phyloP scores from a whole-genome alignment of 2,329 filamentous ascomycete species.

The Tolypocladium pustulatum region DNA sequence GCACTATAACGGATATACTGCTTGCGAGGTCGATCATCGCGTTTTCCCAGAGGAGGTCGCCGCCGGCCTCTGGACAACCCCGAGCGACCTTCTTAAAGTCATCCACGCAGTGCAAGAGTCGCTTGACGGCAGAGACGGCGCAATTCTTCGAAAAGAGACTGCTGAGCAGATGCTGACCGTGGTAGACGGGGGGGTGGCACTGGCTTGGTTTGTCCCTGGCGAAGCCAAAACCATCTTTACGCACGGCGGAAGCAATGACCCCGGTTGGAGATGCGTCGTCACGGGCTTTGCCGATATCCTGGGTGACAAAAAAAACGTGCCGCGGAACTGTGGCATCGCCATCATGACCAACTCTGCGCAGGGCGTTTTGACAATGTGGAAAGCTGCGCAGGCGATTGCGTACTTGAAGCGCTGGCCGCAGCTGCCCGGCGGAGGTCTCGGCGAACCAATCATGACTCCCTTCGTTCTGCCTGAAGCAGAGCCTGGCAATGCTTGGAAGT shows the following conservation, averaged over 20 bases:
- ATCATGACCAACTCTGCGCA: constrained; percentile 11
- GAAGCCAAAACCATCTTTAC: constrained; percentile 3
- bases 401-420: neutral
- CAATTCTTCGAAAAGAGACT: constrained; percentile 4
- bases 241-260: constrained; percentile 9
- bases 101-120: constrained; percentile 9
- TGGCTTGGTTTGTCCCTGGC: constrained; percentile 9
- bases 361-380: constrained; percentile 1
- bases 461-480: neutral
- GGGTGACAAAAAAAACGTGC: neutral
- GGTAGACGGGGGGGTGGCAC: constrained; percentile 3
- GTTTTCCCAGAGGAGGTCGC: constrained; percentile 7
- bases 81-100: constrained; percentile 10
- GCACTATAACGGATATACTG: neutral
- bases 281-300: constrained; percentile 6
- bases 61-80: constrained; percentile 12
- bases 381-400: neutral
- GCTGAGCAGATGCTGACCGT: constrained; percentile 9
- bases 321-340: constrained; percentile 7
- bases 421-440: neutral
- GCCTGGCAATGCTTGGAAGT: neutral
- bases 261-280: constrained; percentile 7
- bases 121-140: constrained; percentile 3
- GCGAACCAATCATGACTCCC: neutral
- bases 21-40: neutral